Base-by-base conservation (phyloP, 2,329 filamentous ascomycete species). In the Colletotrichum gloeosporioides region DNA sequence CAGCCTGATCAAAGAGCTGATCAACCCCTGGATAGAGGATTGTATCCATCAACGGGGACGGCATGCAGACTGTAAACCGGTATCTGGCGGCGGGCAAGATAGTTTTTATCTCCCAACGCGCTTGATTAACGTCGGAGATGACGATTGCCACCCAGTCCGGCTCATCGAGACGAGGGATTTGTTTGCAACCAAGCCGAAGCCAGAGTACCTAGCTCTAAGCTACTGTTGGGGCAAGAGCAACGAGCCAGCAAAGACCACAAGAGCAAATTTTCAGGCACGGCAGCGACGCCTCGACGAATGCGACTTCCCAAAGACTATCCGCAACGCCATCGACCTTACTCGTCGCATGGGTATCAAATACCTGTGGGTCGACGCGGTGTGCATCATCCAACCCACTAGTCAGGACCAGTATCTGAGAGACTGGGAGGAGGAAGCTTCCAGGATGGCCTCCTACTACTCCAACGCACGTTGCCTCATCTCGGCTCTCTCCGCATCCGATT, bases 61-160 rank as follows among this genome's bases (percentile, higher is more conserved):
- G 16, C 36, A 39, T 4, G 16, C 8, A 8, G 8, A 39, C 16
- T 39, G 36, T 2, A 39, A 18, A 18, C 36, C 36, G 16, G 34
- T 36, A 36, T 36, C 6, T 3, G 15, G 15, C 13, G 13, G 13
- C 7, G 34, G 34, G 3, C 34, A 16, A 36, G 13, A 36, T 1
- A 8, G 15, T 16, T 36, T 36, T 6, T 13, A 36, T 15, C 13
- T 36, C 4, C 34, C 34, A 36, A 36, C 34, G 6, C 34, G 34
- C 13, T 15, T 36, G 34, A 16, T 36, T 7, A 13, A 15, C 5
- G 34, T 36, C 13, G 34, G 34, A 16, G 7, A 36, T 13, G 16
- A 8, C 1, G 9, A 9, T 2, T 8, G 7, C 15, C 15, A 44
- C 13, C 8, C 36, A 18, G 4, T 1, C 16, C 36, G 1, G 4